Conservation (phyloP, 169 alveolate species). For the Eimeria zaria region DNA sequence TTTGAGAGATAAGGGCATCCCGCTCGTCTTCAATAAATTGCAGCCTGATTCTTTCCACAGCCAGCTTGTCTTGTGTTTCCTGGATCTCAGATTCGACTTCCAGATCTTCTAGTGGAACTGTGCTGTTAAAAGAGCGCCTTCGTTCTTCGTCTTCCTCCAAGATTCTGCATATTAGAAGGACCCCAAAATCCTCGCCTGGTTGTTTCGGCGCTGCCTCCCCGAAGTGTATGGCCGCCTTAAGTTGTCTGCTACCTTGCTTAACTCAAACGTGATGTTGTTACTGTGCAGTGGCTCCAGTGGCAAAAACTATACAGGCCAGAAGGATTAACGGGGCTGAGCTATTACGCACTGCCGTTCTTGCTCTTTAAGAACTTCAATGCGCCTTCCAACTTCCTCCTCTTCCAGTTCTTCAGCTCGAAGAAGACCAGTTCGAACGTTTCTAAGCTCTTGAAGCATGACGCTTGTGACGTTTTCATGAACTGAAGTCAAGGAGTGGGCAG, state of each 20-base stretch:
- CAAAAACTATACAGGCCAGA: not conserved
- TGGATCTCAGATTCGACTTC: slow-evolving; percentile 16
- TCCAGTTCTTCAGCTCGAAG: slow-evolving; percentile 5
- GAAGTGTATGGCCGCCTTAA: not conserved
- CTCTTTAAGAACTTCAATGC: not conserved
- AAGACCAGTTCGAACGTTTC: not conserved
- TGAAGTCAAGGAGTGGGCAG: not conserved
- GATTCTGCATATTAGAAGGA: not conserved
- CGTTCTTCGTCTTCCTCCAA: slow-evolving; percentile 28
- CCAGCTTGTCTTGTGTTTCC: not conserved
- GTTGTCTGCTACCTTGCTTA: not conserved
- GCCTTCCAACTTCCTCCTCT: not conserved
- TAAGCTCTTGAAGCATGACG: not conserved
- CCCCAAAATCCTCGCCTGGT: not conserved
- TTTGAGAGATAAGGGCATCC: slow-evolving; percentile 22
- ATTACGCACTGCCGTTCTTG: slow-evolving; percentile 24
- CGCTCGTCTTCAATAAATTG: slow-evolving; percentile 52
- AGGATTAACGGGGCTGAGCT: not conserved
- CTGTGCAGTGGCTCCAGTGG: not conserved
- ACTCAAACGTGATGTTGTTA: not conserved
- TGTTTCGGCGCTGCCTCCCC: not conserved
- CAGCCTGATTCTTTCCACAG: slow-evolving; percentile 5
- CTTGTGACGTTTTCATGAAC: not conserved
- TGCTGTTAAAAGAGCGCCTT: slow-evolving; percentile 5
- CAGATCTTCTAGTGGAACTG: slow-evolving; percentile 11